Evolutionary conservation across 169 alveolate genomes (phyloP).

Genomic region (Eimeria nieschulzi): DNA sequence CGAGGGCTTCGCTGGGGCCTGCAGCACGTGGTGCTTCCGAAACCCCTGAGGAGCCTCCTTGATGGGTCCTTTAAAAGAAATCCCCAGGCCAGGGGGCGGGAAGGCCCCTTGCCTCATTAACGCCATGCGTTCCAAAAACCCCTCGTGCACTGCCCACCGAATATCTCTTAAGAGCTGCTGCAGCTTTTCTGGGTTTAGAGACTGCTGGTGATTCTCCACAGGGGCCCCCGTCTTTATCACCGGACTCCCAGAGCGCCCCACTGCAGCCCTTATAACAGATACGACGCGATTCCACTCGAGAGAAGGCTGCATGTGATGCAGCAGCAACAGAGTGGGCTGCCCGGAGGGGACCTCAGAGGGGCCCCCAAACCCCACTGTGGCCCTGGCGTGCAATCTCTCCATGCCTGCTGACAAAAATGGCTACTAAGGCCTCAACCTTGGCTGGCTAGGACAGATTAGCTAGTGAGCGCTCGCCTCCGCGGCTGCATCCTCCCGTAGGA

Average conservation of each 20-base stretch:
- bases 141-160: neutral
- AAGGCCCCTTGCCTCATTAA: neutral
- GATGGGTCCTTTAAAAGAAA: neutral
- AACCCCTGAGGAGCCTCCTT: neutral
- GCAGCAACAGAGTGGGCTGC: neutral
- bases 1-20: neutral
- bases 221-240: neutral
- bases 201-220: neutral
- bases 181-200: neutral
- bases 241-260: neutral
- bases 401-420: too few species aligned
- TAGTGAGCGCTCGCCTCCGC: too few species aligned
- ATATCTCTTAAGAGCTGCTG: neutral
- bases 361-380: too few species aligned
- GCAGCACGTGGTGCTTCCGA: neutral
- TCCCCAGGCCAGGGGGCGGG: neutral
- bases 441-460: too few species aligned
- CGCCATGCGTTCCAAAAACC: slow-evolving; percentile 1
- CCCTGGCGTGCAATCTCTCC: too few species aligned
- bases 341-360: too few species aligned
- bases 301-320: slow-evolving; percentile 10
- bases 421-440: too few species aligned
- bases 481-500: too few species aligned
- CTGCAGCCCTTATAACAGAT: neutral
- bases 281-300: neutral